Evolutionary conservation across 2,329 filamentous ascomycete genomes (phyloP), one percentile per base, ranked within the genome.

Genomic region (Pestalotiopsis sp.): DNA sequence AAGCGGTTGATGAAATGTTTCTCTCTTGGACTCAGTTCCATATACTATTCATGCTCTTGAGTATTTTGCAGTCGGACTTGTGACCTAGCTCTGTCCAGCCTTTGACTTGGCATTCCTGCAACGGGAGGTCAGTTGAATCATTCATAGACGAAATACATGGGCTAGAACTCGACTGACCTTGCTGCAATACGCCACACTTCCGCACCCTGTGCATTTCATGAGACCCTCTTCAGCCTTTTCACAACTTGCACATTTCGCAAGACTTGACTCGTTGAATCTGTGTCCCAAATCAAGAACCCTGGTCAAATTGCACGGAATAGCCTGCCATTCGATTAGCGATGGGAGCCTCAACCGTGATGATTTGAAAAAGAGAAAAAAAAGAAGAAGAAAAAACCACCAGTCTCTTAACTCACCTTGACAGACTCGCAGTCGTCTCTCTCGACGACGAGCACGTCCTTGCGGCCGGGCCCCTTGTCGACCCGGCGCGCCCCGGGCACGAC

Each of bases 21-120:
- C 14, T 14, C 39, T 64, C 3, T 12, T 25, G 20, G 17, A 9
- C 61, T 64, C n/a, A 64, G 4, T 25, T 20, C 78, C 80, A 83
- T 25, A 82, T 80, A 11, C 77, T 74, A 23, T 73, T 76, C 38
- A 85, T 77, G 0, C 74, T 77, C 71, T 80, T 83, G 61, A 83
- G 73, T 14, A 81, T 75, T 73, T 83, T 84, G 69, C 83, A 85
- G 66, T 84, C 82, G 3, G 68, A 70, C 73, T 83, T 85, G 69
- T 85, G 83, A 0, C 79, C 80, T 62, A 77, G 74, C 66, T 80
- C 80, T 27, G 68, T 77, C 83, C 83, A 85, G 17, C 79, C 82
- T 57, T 77, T 78, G 7, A 77, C 77, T 70, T 85, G 83, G 61
- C 83, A 85, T 20, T 78, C 78, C 82, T 84, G 67, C 27, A n/a